Percentiles rank a stretch among this genome's conserved stretches.
phyloP scores from a whole-genome alignment of 495 filamentous ascomycete species.

The Penicillium goetzii region DNA sequence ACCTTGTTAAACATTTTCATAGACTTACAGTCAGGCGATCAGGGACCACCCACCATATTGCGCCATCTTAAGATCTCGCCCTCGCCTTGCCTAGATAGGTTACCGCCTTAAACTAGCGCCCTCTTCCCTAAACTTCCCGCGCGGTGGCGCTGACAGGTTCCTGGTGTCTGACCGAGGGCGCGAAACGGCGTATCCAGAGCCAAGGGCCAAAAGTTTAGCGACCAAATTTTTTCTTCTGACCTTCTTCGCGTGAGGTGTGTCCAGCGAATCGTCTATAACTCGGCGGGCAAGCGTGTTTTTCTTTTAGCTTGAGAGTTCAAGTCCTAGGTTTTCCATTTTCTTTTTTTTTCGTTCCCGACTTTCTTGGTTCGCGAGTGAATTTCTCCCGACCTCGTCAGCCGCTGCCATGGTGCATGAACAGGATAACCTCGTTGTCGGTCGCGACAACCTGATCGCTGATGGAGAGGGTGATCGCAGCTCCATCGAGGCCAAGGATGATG shows the following conservation, averaged over 20 bases:
- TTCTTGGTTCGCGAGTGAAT: neutral
- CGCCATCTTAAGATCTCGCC: neutral
- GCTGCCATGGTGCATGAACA: constrained; percentile 26
- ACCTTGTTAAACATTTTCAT: neutral
- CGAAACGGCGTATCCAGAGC: constrained; percentile 19
- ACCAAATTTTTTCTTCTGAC: constrained; percentile 13
- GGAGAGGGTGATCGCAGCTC: constrained; percentile 38
- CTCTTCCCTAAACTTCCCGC: constrained; percentile 26
- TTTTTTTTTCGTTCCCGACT: neutral
- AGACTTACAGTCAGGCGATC: neutral
- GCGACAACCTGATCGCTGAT: constrained; percentile 28
- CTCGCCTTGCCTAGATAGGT: neutral
- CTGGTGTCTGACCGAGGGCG: constrained; percentile 13
- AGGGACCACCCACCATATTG: neutral
- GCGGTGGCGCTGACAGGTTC: constrained; percentile 17
- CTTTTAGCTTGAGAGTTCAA: neutral
- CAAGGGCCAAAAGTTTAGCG: constrained; percentile 12
- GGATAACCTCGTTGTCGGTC: constrained; percentile 32
- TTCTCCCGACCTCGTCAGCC: neutral
- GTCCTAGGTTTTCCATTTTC: neutral
- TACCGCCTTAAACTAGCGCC: constrained; percentile 5
- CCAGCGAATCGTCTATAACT: neutral
- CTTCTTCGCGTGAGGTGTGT: neutral
- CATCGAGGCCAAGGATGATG: constrained; percentile 45
- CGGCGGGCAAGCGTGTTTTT: neutral